Evolutionary conservation across 116 monocot genomes (phyloP).

Genomic region (Zostera marina): DNA sequence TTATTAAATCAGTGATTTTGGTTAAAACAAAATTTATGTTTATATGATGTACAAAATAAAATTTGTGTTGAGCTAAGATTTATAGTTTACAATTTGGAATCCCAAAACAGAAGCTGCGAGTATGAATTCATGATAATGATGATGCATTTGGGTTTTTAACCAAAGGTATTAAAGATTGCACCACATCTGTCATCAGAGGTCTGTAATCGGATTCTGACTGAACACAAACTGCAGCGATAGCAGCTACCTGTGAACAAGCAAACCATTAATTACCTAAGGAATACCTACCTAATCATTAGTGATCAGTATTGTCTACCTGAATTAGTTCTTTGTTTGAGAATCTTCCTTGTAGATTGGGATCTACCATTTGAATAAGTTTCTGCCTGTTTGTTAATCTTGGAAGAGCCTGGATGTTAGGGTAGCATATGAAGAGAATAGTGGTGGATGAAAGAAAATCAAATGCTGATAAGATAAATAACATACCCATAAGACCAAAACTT

Average conservation of each 20-base stretch:
- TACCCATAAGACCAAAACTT: conserved; percentile 68
- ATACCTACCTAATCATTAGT: too few species aligned
- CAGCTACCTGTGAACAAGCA: conserved; percentile 47
- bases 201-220: conserved; percentile 67
- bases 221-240: conserved; percentile 64
- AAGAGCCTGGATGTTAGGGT: too few species aligned
- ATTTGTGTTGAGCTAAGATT: too few species aligned
- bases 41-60: too few species aligned
- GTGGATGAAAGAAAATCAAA: too few species aligned
- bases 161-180: conserved; percentile 68
- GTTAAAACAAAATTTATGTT: too few species aligned
- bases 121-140: too few species aligned
- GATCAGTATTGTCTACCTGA: conserved; percentile 20
- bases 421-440: too few species aligned
- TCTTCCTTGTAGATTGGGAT: conserved; percentile 41
- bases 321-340: conserved; percentile 52
- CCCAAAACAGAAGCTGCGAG: too few species aligned
- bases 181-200: conserved; percentile 66
- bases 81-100: too few species aligned
- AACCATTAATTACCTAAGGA: too few species aligned
- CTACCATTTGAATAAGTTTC: conserved; percentile 57
- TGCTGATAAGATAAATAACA: conserved; percentile 1
- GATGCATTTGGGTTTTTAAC: conserved; percentile 19
- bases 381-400: conserved; percentile 59
- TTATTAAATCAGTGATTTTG: too few species aligned